These are phyloP conservation scores for Thermothielavioides terrestris DNA, from an alignment of 495 filamentous ascomycete species.

Conservation along the genomic window DNA sequence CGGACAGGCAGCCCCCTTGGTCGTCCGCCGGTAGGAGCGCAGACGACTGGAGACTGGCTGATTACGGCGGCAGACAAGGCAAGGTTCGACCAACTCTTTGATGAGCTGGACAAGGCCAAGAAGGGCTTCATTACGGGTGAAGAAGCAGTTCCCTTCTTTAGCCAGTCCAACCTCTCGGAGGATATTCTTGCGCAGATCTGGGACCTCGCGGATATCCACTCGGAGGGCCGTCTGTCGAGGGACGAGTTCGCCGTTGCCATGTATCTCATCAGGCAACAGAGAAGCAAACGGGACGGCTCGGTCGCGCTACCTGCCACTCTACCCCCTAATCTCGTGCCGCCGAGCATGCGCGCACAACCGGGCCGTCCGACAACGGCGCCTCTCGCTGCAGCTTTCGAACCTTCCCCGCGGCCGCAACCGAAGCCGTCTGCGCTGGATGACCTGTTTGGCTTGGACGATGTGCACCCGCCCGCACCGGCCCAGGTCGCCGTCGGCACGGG, in stretches of 20 bases:
- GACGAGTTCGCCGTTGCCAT: constrained; percentile 98
- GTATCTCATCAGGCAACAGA: constrained; percentile 88
- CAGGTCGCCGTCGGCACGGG: constrained; percentile 65
- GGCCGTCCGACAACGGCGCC: constrained; percentile 41
- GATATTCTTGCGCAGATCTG: constrained; percentile 92
- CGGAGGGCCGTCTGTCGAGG: constrained; percentile 69
- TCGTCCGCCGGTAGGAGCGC: constrained; percentile 49
- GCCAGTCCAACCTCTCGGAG: constrained; percentile 80
- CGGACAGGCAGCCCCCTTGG: constrained; percentile 65
- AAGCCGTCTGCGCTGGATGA: constrained; percentile 76
- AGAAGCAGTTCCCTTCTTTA: constrained; percentile 91
- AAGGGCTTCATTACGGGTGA: constrained; percentile 81
- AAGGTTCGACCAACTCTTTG: constrained; percentile 76
- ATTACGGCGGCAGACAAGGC: constrained; percentile 74
- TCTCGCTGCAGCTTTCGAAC: constrained; percentile 36
- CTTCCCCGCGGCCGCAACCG: constrained; percentile 40
- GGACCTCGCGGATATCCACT: constrained; percentile 93
- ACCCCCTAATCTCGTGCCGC: constrained; percentile 76
- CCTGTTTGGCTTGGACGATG: constrained; percentile 78
- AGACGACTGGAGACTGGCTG: constrained; percentile 71
- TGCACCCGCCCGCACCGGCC: constrained; percentile 43
- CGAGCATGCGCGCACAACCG: constrained; percentile 61
- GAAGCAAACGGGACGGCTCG: constrained; percentile 55
- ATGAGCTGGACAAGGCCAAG: constrained; percentile 67
- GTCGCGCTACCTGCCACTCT: constrained; percentile 59